Evolutionary conservation across 2,329 filamentous ascomycete genomes (phyloP), one percentile per base, ranked within the genome.

Genomic region (Epichloe baconii): DNA sequence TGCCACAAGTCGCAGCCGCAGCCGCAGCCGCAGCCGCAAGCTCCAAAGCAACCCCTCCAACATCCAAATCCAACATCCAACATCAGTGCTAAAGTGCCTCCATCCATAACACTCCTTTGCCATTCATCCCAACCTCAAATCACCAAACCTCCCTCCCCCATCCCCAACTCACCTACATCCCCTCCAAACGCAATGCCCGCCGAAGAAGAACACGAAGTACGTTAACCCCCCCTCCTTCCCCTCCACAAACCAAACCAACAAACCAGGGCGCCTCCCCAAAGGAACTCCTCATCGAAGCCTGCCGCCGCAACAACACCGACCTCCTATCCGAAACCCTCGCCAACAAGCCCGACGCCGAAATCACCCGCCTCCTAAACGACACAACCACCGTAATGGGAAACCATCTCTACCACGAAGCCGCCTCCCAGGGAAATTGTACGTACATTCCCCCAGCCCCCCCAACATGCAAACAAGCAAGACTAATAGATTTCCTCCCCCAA

Each of bases 201-300:
- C 35, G 54, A 54, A 19, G 53, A 58, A 52, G 57, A 58, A 52
- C 54, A 58, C 49, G 58, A 59, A 52, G 58, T 54, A 50, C 14
- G 34, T 12, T 11, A 5, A 14, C 37, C 31, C 36, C 11, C 36
- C 35, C 40, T 36, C 19, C 19, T 19, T 2, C 19, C 19, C 19
- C 19, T 17, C 17, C 17, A 17, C 17, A 17, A 8, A 14, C 36
- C 36, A 15, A 34, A 17, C 14, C 40, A 5, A 36, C n/a, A 19
- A 31, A 35, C 4, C 50, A 95, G 85, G 93, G 91, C 66, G 91
- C 91, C 59, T 87, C 87, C 54, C 80, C 83, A 45, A 78, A 83
- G 67, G 91, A 97, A 73, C 79, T 87, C 62, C 79, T 97, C 60
- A 81, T 97, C 69, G 91, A 95, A 73, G 88, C 93, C 61, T 95